Evolutionary conservation across 2,329 filamentous ascomycete genomes (phyloP), one percentile per base, ranked within the genome.

Genomic region (Ascochyta koolunga): DNA sequence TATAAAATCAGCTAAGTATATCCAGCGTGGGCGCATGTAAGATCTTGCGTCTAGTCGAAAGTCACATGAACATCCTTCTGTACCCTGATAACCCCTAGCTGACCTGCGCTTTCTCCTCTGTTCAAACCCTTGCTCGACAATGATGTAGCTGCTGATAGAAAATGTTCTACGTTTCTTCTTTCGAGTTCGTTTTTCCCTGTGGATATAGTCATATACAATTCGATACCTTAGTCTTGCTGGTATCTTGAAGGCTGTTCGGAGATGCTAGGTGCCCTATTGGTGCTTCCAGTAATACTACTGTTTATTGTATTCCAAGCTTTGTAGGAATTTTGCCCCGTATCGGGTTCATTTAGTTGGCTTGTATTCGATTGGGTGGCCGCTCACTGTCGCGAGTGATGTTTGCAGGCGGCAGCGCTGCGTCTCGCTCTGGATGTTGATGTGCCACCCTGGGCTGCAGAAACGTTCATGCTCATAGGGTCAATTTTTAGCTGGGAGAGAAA

Each of bases 401-500:
- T 19, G 18, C 18, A 6, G 6, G 33, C 18, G 16, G 33, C 7
- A 36, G 16, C n/a, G 8, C 18, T 36, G 18, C 18, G 4, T 19
- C 16, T 10, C n/a, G 18, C n/a, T 36, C n/a, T 36, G 2, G 16
- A 16, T 36, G 33, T 9, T 19, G 33, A n/a, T 36, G 8, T 9
- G 33, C n/a, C 33, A 6, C 33, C 15, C 33, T 36, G n/a, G 19
- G 18, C 8, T 8, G 18, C 18, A n/a, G 33, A 4, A 4, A 9
- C 11, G 8, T 36, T n/a, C 4, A 36, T 36, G 16, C 15, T 36
- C 33, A 36, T 36, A 6, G 33, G n/a, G 33, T 16, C 50, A 8
- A 46, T 54, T 43, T 58, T 50, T 25, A 58, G 27, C 19, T 54
- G 36, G 4, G 31, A 39, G 22, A 58, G 50, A 42, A 54, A 54